Percentiles rank a stretch among this genome's conserved stretches.
Evolutionary conservation across 1,284 basidiomycete species (phyloP).

Genomic region (Trametes polyzona): DNA sequence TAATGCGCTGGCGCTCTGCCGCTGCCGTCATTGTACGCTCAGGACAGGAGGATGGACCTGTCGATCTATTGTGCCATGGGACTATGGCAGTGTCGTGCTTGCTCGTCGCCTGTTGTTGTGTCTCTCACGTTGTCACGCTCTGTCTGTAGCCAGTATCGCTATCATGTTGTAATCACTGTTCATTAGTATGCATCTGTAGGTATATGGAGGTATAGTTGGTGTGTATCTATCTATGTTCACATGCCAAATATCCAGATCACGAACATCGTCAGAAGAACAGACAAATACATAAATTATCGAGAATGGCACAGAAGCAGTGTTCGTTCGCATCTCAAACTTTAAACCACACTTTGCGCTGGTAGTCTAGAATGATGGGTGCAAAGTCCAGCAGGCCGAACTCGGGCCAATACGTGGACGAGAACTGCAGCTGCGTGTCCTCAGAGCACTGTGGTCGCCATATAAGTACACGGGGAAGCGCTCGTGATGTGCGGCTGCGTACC

Average conservation of each 20-base stretch:
- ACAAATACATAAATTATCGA: constrained; percentile 20
- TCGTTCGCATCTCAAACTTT: not conserved
- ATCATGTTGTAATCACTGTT: not conserved
- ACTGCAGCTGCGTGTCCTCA: constrained; percentile 89
- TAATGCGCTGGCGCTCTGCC: not conserved
- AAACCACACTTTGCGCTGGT: constrained; percentile 77
- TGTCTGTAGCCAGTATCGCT: not conserved
- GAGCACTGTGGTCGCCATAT: constrained; percentile 56
- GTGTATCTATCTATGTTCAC: not conserved
- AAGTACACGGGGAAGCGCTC: not conserved
- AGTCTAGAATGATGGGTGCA: constrained; percentile 83
- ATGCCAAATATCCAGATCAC: not conserved
- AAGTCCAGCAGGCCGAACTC: constrained; percentile 91
- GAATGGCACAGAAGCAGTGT: not conserved
- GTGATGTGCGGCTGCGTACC: constrained; percentile 45
- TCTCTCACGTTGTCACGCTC: not conserved
- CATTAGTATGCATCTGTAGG: not conserved
- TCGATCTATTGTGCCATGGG: not conserved
- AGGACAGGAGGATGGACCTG: not conserved
- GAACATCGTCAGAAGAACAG: not conserved
- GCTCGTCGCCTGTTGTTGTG: not conserved
- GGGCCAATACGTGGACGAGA: constrained; percentile 92
- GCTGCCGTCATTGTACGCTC: no score
- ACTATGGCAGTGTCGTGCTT: not conserved
- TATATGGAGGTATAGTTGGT: not conserved